Evolutionary conservation across 169 alveolate species (phyloP).

Genomic region (Cryptosporidium baileyi): DNA sequence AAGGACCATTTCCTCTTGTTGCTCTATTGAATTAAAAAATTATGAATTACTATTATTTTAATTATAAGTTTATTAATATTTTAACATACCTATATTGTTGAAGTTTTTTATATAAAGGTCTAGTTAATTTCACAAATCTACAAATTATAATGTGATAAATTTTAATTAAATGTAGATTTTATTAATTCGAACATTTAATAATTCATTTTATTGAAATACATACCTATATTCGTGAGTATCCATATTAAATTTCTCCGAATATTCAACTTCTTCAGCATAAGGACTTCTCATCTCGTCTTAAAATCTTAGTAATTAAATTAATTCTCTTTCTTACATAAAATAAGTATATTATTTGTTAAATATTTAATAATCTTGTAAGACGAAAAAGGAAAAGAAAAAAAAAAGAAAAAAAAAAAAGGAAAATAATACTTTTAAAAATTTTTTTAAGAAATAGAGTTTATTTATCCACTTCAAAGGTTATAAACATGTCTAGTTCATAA

Average conservation of each 20-base stretch:
- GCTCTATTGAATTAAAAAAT: slow-evolving; percentile 37
- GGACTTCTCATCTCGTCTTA: slow-evolving; percentile 67
- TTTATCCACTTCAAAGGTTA: no score
- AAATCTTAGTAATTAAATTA: no score
- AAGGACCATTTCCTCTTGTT: slow-evolving; percentile 59
- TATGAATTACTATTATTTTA: no score
- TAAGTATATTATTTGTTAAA: no score
- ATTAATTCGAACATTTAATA: background rate
- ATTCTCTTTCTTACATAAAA: no score
- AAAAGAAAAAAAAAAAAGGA: no score
- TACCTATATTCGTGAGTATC: slow-evolving; percentile 69
- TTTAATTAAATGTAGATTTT: background rate
- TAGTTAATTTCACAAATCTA: slow-evolving; percentile 60
- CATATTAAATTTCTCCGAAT: slow-evolving; percentile 65
- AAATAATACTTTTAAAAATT: no score
- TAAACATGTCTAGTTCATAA: no score
- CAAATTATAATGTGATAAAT: background rate
- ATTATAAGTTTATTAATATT: background rate
- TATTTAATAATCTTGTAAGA: background rate
- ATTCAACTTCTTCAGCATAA: slow-evolving; percentile 68
- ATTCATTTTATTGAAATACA: background rate
- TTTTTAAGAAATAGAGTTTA: no score
- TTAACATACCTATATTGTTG: slow-evolving; percentile 58
- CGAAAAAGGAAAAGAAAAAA: background rate
- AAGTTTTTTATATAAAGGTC: slow-evolving; percentile 60